Base-by-base conservation (phyloP, 1,284 basidiomycete species). In the Cryptococcus amylolentus region DNA sequence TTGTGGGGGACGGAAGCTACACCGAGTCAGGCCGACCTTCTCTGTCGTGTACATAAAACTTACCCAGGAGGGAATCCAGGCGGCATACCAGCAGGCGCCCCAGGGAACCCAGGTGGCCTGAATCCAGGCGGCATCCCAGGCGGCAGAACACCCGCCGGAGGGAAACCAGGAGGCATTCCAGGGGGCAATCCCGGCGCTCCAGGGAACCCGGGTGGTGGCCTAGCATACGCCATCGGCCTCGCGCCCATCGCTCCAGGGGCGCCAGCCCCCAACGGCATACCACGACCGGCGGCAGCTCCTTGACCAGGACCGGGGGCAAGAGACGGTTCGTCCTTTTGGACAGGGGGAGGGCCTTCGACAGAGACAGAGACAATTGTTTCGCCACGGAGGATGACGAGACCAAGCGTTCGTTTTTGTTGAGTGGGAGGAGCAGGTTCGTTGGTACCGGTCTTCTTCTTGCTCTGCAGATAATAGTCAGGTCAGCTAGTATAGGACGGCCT, bases 261-360 rank as follows among this genome's bases (percentile, higher is more conserved):
- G 35, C 90, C 86, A 26, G 91, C 89, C 62, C 91, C 91, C 83
- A 94, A 86, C 83, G 93, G 93, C 84, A 98, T 96, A 51, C 96
- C 95, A 70, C 95, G 88, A 63, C 96, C 95, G 56, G 95, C 93
- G 70, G 94, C 91, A 80, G 91, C 87, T 67, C 93, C 96, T 60
- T 89, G 86, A 62, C 96, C 96, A 70, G 94, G 91, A 53, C 95
- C 96, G 58, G 85, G 83, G 45, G 65, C 60, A 55, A 76, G 57
- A n/a, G 64, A 86, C 55, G 79, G 83, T 79, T 90, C 88, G 76
- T 93, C 93, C 69, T 91, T 88, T 18, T 91, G 88, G 55, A 93
- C 89, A n/a, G 96, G 94, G 44, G 96, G 96, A 3, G 95, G 95
- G 4, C 94, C 95, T 76, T 98, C 96, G 26, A 98, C 92, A 60